These are phyloP conservation scores for Ogataea ganodermae DNA, from an alignment of 805 yeast genomes.

Conservation along the genomic window DNA sequence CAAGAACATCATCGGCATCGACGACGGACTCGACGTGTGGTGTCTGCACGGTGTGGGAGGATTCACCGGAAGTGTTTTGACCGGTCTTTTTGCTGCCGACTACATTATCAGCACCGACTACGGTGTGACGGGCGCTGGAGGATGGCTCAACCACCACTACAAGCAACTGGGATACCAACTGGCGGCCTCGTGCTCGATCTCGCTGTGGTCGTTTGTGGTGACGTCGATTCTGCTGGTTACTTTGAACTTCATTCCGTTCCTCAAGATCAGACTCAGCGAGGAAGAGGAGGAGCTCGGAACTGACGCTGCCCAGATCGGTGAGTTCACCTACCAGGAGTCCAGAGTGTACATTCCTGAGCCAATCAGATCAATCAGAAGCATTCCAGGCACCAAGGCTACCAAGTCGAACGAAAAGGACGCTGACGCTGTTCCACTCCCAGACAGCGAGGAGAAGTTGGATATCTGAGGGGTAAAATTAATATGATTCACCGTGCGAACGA, in stretches of 20 bases:
- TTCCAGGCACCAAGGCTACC: constrained; percentile 16
- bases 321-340: constrained; percentile 72
- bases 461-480: too few species aligned
- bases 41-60: constrained; percentile 96
- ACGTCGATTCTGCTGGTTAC: constrained; percentile 66
- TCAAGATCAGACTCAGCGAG: constrained; percentile 77
- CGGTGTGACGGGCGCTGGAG: constrained; percentile 64
- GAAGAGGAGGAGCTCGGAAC: constrained; percentile 89
- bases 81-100: constrained; percentile 92
- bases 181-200: constrained; percentile 72
- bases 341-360: constrained; percentile 76
- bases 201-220: constrained; percentile 73
- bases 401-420: constrained; percentile 27
- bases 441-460: constrained; percentile 30
- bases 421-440: constrained; percentile 34
- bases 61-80: constrained; percentile 74
- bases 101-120: constrained; percentile 87
- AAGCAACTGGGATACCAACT: constrained; percentile 86
- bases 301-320: constrained; percentile 90
- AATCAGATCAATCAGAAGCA: constrained; percentile 56
- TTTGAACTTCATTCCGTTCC: constrained; percentile 77
- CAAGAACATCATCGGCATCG: constrained; percentile 70
- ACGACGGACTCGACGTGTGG: constrained; percentile 94
- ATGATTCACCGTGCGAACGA: too few species aligned
- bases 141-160: constrained; percentile 85